Conservation (phyloP, 306 rosid genomes). For the Lathyrus sativus region DNA sequence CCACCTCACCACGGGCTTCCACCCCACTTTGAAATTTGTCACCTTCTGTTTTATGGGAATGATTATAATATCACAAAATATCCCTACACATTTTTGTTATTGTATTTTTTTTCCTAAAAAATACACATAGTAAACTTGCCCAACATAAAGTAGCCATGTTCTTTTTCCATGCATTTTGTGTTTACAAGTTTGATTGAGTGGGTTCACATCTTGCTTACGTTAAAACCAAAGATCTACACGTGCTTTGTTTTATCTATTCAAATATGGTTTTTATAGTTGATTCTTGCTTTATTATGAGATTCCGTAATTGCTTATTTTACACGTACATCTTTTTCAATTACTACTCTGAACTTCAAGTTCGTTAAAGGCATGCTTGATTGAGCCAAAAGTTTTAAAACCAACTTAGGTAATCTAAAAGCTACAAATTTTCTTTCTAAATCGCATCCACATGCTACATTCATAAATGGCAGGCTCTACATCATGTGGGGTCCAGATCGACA, state of each 20-base stretch:
- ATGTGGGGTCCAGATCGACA: not conserved
- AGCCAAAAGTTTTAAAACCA: not conserved
- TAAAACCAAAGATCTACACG: not conserved
- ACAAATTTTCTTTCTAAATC: slow-evolving; percentile 2
- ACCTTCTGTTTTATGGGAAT: not conserved
- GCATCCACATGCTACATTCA: not conserved
- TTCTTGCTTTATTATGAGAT: not conserved
- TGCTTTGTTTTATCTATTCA: slow-evolving; percentile 2
- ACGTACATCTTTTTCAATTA: not conserved
- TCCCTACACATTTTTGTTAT: not conserved
- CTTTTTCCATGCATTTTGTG: not conserved
- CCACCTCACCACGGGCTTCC: not conserved
- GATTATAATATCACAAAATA: not conserved
- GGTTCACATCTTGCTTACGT: not conserved
- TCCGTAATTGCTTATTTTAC: not conserved
- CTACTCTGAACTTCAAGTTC: not conserved
- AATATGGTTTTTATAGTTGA: not conserved
- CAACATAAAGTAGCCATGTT: not conserved
- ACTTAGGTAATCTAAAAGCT: not conserved
- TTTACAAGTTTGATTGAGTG: slow-evolving; percentile 7
- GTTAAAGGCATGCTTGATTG: not conserved
- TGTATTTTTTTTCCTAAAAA: not conserved
- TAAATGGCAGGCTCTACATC: not conserved
- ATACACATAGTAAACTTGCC: not conserved
- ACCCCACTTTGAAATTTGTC: slow-evolving; percentile 12